phyloP scores from a whole-genome alignment of 495 filamentous ascomycete genomes.

The Aspergillus olivimuriae region DNA sequence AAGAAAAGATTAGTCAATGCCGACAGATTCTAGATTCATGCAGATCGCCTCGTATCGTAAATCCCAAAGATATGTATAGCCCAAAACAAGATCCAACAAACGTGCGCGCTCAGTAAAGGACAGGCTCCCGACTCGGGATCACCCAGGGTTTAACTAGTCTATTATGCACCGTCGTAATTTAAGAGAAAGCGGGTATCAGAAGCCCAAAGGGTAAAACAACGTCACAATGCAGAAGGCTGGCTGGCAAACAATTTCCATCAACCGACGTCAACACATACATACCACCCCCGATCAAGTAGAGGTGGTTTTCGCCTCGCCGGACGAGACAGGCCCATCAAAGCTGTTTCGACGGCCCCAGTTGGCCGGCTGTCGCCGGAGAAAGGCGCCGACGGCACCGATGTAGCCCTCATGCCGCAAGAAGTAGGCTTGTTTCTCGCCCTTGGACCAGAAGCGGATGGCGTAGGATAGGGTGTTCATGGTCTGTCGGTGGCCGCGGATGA shows the following conservation, averaged over 20 bases:
- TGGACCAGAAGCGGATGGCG: slow-evolving; percentile 95
- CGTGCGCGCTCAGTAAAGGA: no score
- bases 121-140: no score
- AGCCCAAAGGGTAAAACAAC: not conserved
- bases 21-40: no score
- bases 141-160: no score
- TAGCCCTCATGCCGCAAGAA: slow-evolving; percentile 96
- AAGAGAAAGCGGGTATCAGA: slow-evolving; percentile 1
- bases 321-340: slow-evolving; percentile 36
- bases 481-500: slow-evolving; percentile 92
- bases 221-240: no score
- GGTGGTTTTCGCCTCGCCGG: not conserved
- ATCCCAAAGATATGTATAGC: no score
- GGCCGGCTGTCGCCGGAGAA: slow-evolving; percentile 79
- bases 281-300: not conserved
- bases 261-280: no score
- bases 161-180: not conserved
- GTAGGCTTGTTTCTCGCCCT: slow-evolving; percentile 89
- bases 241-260: no score
- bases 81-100: no score
- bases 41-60: no score
- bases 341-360: slow-evolving; percentile 90
- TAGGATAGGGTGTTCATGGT: slow-evolving; percentile 96
- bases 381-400: slow-evolving; percentile 92
- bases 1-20: no score